phyloP scores from a whole-genome alignment of 2,329 filamentous ascomycete genomes.

The Xylariales sp. region DNA sequence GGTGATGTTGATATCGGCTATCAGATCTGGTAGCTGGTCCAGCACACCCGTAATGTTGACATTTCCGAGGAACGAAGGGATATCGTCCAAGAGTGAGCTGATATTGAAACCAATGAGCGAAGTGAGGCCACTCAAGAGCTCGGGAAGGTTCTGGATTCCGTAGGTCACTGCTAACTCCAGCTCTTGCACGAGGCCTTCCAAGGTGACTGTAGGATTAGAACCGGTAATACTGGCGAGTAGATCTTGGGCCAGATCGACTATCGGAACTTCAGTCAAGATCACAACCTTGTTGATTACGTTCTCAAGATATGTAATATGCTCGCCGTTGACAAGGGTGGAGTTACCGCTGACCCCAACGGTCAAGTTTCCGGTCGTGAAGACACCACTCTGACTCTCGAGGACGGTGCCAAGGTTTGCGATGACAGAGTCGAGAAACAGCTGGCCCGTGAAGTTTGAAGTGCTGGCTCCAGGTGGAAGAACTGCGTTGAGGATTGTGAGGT shows the following conservation, averaged over 20 bases:
- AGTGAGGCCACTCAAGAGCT: no score
- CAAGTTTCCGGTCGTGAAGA: conserved; percentile 18
- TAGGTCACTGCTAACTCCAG: no score
- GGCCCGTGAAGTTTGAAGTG: conserved; percentile 18
- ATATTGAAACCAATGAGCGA: no score
- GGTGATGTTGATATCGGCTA: no score
- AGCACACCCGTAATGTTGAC: no score
- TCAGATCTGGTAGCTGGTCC: no score
- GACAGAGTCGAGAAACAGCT: conserved; percentile 15
- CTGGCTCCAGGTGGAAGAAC: conserved; percentile 23
- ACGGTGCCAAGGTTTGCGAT: conserved; percentile 17
- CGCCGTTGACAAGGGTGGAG: conserved; percentile 18
- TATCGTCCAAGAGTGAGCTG: no score
- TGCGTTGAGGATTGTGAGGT: conserved; percentile 16
- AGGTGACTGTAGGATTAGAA: conserved; percentile 4
- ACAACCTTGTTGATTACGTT: conserved; percentile 18
- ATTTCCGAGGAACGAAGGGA: no score
- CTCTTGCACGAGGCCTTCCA: no score
- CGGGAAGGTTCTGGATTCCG: no score
- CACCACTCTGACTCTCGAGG: conserved; percentile 14
- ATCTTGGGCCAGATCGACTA: conserved; percentile 15
- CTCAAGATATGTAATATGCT: conserved; percentile 22
- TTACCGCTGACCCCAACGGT: conserved; percentile 20
- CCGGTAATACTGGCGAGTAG: conserved; percentile 7
- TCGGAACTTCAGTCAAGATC: conserved; percentile 14